Conservation (phyloP, 1,139 yeast genomes). For the Yamadazyma atlantica region DNA sequence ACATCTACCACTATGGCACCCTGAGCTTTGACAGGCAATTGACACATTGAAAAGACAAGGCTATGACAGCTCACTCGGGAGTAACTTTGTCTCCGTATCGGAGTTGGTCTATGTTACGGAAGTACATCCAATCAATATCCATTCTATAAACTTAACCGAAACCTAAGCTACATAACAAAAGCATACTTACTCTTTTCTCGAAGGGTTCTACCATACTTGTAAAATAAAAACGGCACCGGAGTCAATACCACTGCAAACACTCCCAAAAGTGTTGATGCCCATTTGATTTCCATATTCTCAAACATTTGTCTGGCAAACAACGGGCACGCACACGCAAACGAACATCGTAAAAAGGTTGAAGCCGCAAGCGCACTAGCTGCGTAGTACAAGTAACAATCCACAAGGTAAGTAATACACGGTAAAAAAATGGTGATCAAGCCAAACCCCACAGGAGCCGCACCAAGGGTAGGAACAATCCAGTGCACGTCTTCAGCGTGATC, state of each 20-base stretch:
- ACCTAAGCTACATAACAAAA: conserved; percentile 1
- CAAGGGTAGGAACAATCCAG: conserved; percentile 79
- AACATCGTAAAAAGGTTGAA: conserved; percentile 69
- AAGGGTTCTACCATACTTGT: conserved; percentile 57
- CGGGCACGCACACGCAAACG: conserved; percentile 50
- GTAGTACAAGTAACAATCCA: conserved; percentile 70
- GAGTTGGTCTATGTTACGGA: too few relatives aligned
- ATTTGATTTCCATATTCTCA: conserved; percentile 65
- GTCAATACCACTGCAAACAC: conserved; percentile 58
- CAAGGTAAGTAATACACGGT: conserved; percentile 72
- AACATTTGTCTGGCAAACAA: conserved; percentile 66
- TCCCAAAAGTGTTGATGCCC: conserved; percentile 81
- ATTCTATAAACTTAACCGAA: too few relatives aligned
- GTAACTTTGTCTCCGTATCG: too few relatives aligned
- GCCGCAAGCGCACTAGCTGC: conserved; percentile 94
- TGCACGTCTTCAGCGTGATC: conserved; percentile 61
- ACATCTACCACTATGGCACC: too few relatives aligned
- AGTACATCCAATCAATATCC: too few relatives aligned
- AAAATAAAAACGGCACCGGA: conserved; percentile 73
- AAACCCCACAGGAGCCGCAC: conserved; percentile 68
- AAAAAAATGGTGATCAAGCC: conserved; percentile 74
- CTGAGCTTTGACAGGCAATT: too few relatives aligned
- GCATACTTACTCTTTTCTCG: conserved; percentile 67
- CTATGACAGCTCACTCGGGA: too few relatives aligned
- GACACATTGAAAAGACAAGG: too few relatives aligned